Evolutionary conservation across 2,329 filamentous ascomycete genomes (phyloP), one percentile per base, ranked within the genome.

Genomic region (Trichoderma sp.): DNA sequence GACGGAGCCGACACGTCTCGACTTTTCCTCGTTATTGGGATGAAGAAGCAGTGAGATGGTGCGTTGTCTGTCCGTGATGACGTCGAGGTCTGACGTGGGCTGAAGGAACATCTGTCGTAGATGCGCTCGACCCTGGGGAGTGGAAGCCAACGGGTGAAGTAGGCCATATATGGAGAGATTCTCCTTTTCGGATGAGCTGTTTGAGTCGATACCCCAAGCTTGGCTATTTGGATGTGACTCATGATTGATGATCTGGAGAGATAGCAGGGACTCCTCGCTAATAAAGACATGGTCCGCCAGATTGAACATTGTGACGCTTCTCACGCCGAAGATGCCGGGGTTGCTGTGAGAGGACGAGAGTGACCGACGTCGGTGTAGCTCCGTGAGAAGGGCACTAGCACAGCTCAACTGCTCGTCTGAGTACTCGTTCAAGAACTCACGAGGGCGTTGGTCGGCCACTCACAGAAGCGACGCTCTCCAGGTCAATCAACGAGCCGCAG

Each of bases 181-280:
- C 77, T 96, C 93, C 74, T 94, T 97, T 0, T 85, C 84, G 21
- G 85, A 88, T 1, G 84, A 86, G 28, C 80, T 71, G 30, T 66
- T 72, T 19, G 69, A 57, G 54, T 71, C 68, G 47, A 68, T 41
- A 2, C 90, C 90, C 77, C 90, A 89, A 70, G 89, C 90, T 68
- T 94, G 90, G 55, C 85, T 88, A 72, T 92, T 93, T 5, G 92
- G 93, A 74, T 96, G 92, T 12, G 86, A 86, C 74, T 97, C 93
- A 1, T 90, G 87, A 63, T 90, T 89, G 28, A 97, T 82, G 30
- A 99, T 91, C 71, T 97, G 94, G 9, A 99, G 83, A 1, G 93
- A 93, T 15, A 86, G 78, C 48, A 98, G 79, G 0, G 93, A 91
- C 72, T 97, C 92, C 2, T 85, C 80, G 70, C 92, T 95, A 69